Percentiles rank a stretch among this genome's conserved stretches.
phyloP scores from a whole-genome alignment of 306 rosid genomes.

The Trifolium dubium region DNA sequence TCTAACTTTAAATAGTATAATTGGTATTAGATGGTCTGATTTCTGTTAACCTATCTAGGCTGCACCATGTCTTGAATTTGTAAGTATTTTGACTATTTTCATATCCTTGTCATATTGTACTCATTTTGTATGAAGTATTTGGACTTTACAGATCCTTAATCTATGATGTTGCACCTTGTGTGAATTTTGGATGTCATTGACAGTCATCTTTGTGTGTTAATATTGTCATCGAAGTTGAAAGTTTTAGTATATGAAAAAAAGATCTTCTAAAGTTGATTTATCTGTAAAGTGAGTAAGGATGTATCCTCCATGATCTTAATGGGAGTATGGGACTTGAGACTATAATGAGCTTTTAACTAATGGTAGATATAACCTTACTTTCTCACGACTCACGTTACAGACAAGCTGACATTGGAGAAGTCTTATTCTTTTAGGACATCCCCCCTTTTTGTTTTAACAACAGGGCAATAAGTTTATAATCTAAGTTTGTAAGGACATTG shows the following conservation, averaged over 20 bases:
- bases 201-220: background rate
- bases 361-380: slow-evolving; percentile 1
- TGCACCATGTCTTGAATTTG: background rate
- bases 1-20: background rate
- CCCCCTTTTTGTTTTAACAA: background rate
- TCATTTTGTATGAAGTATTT: background rate
- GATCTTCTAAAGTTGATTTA: background rate
- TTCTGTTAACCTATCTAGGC: background rate
- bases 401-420: background rate
- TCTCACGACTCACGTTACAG: background rate
- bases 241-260: background rate
- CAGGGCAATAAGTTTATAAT: slow-evolving; percentile 2
- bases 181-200: slow-evolving; percentile 4
- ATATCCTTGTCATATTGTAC: background rate
- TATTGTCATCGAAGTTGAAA: background rate
- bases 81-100: background rate
- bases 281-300: background rate
- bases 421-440: background rate
- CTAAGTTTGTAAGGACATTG: background rate
- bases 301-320: background rate
- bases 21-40: slow-evolving; percentile 1
- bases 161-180: slow-evolving; percentile 7
- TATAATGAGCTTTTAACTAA: background rate
- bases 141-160: slow-evolving; percentile 1
- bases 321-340: background rate